Percentiles rank a stretch among this genome's conserved stretches.
Conservation (phyloP, 371 early-diverging fungal species). For the Mortierella sp. region DNA sequence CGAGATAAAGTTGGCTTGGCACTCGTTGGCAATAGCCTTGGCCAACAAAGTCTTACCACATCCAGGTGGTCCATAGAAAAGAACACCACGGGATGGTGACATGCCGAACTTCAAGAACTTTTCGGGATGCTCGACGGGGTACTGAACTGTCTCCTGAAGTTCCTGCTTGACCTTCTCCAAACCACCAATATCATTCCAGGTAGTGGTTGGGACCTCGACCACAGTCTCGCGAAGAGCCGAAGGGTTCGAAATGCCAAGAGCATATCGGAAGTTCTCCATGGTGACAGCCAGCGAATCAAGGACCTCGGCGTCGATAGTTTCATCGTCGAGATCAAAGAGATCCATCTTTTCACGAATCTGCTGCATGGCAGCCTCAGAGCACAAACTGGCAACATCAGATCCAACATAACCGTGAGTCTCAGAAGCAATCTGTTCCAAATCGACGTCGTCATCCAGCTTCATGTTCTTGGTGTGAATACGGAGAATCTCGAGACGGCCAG, state of each 20-base stretch:
- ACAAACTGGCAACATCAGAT: slow-evolving; percentile 98
- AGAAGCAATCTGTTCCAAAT: slow-evolving; percentile 97
- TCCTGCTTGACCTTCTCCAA: slow-evolving; percentile 99
- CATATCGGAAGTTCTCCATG: slow-evolving; percentile 99
- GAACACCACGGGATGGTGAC: slow-evolving; percentile 99
- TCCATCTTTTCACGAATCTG: slow-evolving; percentile 99
- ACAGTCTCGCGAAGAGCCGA: slow-evolving; percentile 99
- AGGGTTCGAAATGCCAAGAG: slow-evolving; percentile 98
- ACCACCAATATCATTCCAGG: slow-evolving; percentile 99
- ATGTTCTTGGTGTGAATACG: slow-evolving; percentile 99
- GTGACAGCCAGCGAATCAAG: slow-evolving; percentile 98
- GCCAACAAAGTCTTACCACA: slow-evolving; percentile 99
- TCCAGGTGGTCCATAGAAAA: slow-evolving; percentile 99
- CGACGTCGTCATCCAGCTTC: slow-evolving; percentile 98
- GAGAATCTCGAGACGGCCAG: slow-evolving; percentile 98
- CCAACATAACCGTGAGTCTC: slow-evolving; percentile 99
- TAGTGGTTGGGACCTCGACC: slow-evolving; percentile 98
- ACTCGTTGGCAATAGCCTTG: slow-evolving; percentile 99
- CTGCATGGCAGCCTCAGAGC: slow-evolving; percentile 99
- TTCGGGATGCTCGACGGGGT: slow-evolving; percentile 99
- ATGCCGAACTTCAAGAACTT: slow-evolving; percentile 99
- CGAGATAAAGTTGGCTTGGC: slow-evolving; percentile 99
- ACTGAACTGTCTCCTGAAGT: slow-evolving; percentile 99
- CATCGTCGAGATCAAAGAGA: slow-evolving; percentile 99
- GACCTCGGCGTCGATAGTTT: slow-evolving; percentile 98